phyloP scores from a whole-genome alignment of 2,329 filamentous ascomycete genomes.

The Monosporascus cannonballus region DNA sequence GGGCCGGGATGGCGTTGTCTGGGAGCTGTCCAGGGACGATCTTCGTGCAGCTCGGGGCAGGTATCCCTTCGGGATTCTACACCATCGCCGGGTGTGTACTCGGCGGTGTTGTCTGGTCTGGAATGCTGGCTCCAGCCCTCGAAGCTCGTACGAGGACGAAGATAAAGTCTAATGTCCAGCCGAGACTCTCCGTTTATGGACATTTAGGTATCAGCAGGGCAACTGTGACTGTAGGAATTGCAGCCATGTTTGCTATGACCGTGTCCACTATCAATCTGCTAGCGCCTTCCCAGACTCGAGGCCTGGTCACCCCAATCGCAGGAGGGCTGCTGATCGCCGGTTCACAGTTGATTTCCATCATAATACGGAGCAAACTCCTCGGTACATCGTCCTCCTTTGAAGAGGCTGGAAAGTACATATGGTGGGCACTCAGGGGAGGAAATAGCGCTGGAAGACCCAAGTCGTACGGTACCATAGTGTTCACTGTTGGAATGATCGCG shows the following conservation, averaged over 20 bases:
- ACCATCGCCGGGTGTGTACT: constrained; percentile 48
- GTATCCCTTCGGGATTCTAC: constrained; percentile 44
- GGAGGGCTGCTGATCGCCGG: constrained; percentile 54
- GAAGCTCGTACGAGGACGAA: constrained; percentile 20
- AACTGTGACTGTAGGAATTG: background rate
- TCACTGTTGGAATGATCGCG: constrained; percentile 43
- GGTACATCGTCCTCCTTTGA: constrained; percentile 58
- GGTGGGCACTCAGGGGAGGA: constrained; percentile 32
- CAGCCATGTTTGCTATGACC: constrained; percentile 29
- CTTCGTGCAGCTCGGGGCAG: constrained; percentile 52
- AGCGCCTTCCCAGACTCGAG: constrained; percentile 22
- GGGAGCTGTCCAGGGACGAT: constrained; percentile 62
- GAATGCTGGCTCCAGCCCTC: constrained; percentile 32
- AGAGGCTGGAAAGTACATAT: constrained; percentile 51
- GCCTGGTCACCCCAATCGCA: constrained; percentile 38
- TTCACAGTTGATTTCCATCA: constrained; percentile 51
- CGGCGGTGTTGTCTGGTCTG: constrained; percentile 49
- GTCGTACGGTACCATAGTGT: constrained; percentile 40
- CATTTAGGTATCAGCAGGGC: background rate
- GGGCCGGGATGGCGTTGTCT: constrained; percentile 60
- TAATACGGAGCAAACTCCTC: constrained; percentile 46
- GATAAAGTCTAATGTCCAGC: constrained; percentile 14
- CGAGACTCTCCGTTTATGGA: constrained; percentile 20
- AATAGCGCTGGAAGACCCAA: constrained; percentile 18
- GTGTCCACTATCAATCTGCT: constrained; percentile 32